Evolutionary conservation across 306 rosid genomes (phyloP).

Genomic region (Crataegus laevigata): DNA sequence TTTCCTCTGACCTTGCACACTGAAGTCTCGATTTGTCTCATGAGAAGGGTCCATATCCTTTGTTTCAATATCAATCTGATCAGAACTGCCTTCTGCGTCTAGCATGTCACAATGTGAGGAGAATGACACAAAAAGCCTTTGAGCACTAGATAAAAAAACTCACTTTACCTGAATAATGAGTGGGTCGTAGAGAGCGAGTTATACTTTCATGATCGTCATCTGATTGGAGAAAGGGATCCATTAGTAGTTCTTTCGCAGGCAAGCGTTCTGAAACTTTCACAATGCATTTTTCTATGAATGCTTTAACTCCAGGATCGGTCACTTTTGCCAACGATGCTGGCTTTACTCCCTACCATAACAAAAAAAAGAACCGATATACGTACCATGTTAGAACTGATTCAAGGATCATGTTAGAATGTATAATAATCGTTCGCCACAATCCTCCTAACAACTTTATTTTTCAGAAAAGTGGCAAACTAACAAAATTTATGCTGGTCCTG

Average conservation of each 20-base stretch:
- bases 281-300: conserved; percentile 82
- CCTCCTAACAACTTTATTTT: not conserved
- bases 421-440: not conserved
- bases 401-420: not conserved
- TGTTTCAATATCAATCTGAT: conserved; percentile 22
- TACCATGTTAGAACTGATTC: not conserved
- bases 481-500: not conserved
- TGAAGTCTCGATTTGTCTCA: conserved; percentile 59
- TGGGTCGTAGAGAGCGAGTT: conserved; percentile 32
- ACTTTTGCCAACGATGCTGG: conserved; percentile 90
- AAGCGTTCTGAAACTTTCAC: conserved; percentile 68
- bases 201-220: conserved; percentile 45
- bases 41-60: conserved; percentile 22
- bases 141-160: conserved; percentile 6
- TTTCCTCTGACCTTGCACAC: conserved; percentile 77
- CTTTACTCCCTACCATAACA: conserved; percentile 62
- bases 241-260: conserved; percentile 76
- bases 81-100: conserved; percentile 37
- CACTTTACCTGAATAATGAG: conserved; percentile 33
- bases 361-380: not conserved
- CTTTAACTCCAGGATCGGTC: conserved; percentile 49
- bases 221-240: conserved; percentile 75
- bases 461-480: not conserved
- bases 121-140: conserved; percentile 5
- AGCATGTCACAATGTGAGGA: conserved; percentile 23